These are phyloP conservation scores for Hypoxylon sp. DNA, from an alignment of 2,329 filamentous ascomycete species.

Conservation along the genomic window DNA sequence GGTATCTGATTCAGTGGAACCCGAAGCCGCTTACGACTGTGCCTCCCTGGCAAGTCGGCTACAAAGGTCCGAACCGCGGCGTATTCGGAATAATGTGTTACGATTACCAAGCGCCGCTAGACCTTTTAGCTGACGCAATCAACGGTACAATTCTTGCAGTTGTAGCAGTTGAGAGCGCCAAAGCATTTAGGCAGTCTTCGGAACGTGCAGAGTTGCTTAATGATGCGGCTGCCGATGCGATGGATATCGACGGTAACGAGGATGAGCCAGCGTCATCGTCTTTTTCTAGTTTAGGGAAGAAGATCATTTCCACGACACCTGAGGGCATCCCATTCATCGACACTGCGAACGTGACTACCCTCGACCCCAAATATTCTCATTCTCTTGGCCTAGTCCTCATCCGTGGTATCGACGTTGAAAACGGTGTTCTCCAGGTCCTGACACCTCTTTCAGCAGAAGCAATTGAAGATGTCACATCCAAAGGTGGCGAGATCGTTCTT, in stretches of 20 bases:
- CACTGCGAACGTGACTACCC: constrained; percentile 65
- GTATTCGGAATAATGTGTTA: constrained; percentile 78
- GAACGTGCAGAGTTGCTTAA: constrained; percentile 32
- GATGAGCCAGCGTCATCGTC: constrained; percentile 29
- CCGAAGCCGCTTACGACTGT: constrained; percentile 68
- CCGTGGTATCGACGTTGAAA: constrained; percentile 74
- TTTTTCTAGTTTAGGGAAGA: constrained; percentile 34
- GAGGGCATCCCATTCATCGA: constrained; percentile 75
- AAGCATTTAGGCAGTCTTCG: constrained; percentile 61
- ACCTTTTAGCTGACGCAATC: constrained; percentile 74
- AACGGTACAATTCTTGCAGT: constrained; percentile 80
- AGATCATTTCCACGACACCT: constrained; percentile 59
- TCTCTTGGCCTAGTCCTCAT: constrained; percentile 77
- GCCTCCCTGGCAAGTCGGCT: constrained; percentile 74
- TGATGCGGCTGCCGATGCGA: constrained; percentile 32
- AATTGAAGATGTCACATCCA: constrained; percentile 59
- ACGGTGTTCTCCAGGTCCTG: constrained; percentile 72
- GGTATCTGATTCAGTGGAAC: constrained; percentile 63
- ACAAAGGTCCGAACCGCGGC: constrained; percentile 65
- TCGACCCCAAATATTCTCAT: constrained; percentile 72
- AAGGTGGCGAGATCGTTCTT: constrained; percentile 70
- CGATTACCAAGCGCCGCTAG: constrained; percentile 72
- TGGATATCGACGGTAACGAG: constrained; percentile 48
- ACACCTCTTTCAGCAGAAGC: constrained; percentile 68
- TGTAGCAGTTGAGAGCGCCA: constrained; percentile 70